phyloP scores from a whole-genome alignment of 1,139 yeast species.

The Suhomyces chickasaworum region DNA sequence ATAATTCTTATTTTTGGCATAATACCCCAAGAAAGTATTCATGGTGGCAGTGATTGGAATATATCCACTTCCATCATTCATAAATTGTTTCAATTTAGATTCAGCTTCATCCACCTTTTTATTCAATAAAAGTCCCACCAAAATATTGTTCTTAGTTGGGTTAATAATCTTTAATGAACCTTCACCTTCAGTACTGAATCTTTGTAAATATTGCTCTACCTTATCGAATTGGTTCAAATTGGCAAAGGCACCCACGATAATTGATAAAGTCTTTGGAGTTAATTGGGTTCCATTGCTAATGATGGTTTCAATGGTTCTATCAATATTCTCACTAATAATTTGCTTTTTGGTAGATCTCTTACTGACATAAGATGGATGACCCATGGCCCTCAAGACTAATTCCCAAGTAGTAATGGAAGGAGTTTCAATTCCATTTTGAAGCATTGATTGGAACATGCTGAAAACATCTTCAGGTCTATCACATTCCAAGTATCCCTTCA shows the following conservation, averaged over 20 bases:
- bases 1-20: constrained; percentile 34
- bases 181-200: constrained; percentile 23
- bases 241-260: constrained; percentile 39
- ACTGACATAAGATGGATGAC: constrained; percentile 31
- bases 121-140: constrained; percentile 39
- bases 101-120: constrained; percentile 39
- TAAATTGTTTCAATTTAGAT: constrained; percentile 30
- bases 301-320: constrained; percentile 35
- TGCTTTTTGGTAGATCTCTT: constrained; percentile 20
- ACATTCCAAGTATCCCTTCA: constrained; percentile 38
- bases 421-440: constrained; percentile 27
- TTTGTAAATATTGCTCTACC: constrained; percentile 31
- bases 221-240: constrained; percentile 37
- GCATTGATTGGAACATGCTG: constrained; percentile 36
- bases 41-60: constrained; percentile 38
- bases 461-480: constrained; percentile 36
- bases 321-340: constrained; percentile 25
- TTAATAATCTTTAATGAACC: constrained; percentile 29
- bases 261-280: constrained; percentile 33
- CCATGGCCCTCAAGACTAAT: constrained; percentile 38
- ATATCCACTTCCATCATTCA: constrained; percentile 28
- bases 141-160: constrained; percentile 37
- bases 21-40: constrained; percentile 40
- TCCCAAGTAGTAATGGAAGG: constrained; percentile 42
- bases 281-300: constrained; percentile 25